A percentile compares a stretch with the other conserved stretches of the same genome.
Evolutionary conservation across 805 yeast genomes (phyloP).

Genomic region (Torulaspora maleeae): DNA sequence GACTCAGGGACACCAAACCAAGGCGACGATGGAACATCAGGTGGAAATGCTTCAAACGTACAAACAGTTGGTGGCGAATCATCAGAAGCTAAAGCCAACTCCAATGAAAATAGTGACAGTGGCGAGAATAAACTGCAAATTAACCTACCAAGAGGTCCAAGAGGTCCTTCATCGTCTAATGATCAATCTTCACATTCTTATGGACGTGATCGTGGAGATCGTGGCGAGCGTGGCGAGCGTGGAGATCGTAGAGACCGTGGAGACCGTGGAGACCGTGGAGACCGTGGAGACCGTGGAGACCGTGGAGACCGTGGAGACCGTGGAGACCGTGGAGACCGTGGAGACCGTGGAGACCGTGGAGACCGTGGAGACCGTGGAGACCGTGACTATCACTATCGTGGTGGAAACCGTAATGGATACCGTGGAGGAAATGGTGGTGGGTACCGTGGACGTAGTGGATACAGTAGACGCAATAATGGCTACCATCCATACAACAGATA

Average conservation of each 20-base stretch:
- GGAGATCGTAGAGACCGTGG: constrained; percentile 27
- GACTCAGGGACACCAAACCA: constrained; percentile 23
- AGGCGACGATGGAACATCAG: constrained; percentile 17
- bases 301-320: constrained; percentile 27
- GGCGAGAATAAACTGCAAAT: constrained; percentile 32
- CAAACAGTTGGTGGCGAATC: constrained; percentile 32
- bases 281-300: constrained; percentile 33
- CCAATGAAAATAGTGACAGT: constrained; percentile 21
- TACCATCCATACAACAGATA: constrained; percentile 36
- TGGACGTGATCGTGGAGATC: constrained; percentile 21
- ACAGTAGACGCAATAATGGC: constrained; percentile 25
- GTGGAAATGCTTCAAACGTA: constrained; percentile 22
- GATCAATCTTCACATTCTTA: constrained; percentile 11
- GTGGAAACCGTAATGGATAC: constrained; percentile 15
- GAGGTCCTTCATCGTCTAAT: constrained; percentile 29
- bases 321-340: constrained; percentile 16
- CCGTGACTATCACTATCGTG: constrained; percentile 21
- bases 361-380: constrained; percentile 17
- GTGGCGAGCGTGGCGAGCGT: constrained; percentile 32
- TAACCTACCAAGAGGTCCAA: constrained; percentile 51
- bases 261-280: constrained; percentile 20
- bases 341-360: constrained; percentile 15
- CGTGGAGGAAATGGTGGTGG: constrained; percentile 20
- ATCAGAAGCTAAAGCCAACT: constrained; percentile 8
- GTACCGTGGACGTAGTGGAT: constrained; percentile 28